Evolutionary conservation across 208 protist species (phyloP), one percentile per base, ranked within the genome.

Genomic region (Leptomonas seymouri): DNA sequence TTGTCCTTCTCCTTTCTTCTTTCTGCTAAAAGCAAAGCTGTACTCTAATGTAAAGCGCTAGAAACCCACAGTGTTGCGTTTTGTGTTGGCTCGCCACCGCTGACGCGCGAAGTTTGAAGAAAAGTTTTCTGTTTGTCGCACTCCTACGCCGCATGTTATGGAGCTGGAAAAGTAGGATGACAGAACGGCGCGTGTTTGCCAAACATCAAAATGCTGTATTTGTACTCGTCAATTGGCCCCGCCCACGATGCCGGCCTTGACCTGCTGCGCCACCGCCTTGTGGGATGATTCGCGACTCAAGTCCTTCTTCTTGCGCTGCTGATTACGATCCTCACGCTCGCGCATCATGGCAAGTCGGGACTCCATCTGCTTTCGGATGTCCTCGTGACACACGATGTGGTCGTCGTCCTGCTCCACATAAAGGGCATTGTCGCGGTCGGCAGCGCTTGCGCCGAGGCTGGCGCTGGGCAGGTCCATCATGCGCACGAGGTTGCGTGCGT

Each of bases 301-400:
- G 18, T 83, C 61, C 57, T 93, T 83, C 57, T 82, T 82, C 74
- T 88, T 91, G 36, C 79, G 69, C 39, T 86, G 81, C 63, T 78
- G 76, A 50, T 76, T 84, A 25, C 87, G 83, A 66, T 97, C 89
- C 63, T 97, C 88, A 11, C 87, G 87, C 45, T 94, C 87, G 44
- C 90, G 90, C 76, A 87, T 91, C 21, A 75, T 62, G 11, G 82
- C 27, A 18, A 94, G 83, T 18, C 88, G 89, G 31, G 78, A 50
- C 80, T 95, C 87, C 87, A 97, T 92, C 80, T 95, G 87, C 56
- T 69, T 71, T 21, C 92, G 87, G 45, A 97, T 68, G 25, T 90
- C 86, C 50, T 93, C 88, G 68, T 97, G 92, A 7, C 87, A 94
- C 27, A 97, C 84, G 23, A 97, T 82, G 31, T 80, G 75, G 58